Evolutionary conservation across 257 asterid species (phyloP).

Genomic region (Prunella vulgaris): DNA sequence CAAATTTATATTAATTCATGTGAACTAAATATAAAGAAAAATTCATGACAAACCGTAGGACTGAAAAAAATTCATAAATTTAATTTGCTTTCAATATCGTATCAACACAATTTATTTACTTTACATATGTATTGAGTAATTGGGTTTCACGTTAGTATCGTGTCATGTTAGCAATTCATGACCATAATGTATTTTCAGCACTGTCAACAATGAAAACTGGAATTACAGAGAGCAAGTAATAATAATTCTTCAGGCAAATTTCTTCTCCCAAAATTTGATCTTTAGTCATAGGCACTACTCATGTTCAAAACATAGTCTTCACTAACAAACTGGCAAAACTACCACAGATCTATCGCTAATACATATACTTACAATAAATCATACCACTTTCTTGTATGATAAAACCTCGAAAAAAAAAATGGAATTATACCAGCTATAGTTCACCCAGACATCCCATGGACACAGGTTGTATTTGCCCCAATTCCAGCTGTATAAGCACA

Average conservation of each 20-base stretch:
- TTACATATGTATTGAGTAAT: no score
- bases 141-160: no score
- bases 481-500: slow-evolving; percentile 8
- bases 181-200: no score
- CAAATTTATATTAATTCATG: no score
- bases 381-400: slow-evolving; percentile 3
- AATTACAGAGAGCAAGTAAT: not conserved
- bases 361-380: slow-evolving; percentile 21
- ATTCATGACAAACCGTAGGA: no score
- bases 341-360: slow-evolving; percentile 15
- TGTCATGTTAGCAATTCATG: no score
- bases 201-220: not conserved
- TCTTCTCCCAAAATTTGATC: not conserved
- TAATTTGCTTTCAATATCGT: no score
- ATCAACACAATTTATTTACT: no score
- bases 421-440: not conserved
- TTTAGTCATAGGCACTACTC: not conserved
- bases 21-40: no score
- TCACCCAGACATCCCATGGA: slow-evolving; percentile 2
- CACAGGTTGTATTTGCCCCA: not conserved
- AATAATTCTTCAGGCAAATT: not conserved
- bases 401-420: not conserved
- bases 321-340: slow-evolving; percentile 20
- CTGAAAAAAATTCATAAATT: no score
- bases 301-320: slow-evolving; percentile 8